phyloP scores from a whole-genome alignment of 768 basidiomycete genomes.

The Vararia minispora region DNA sequence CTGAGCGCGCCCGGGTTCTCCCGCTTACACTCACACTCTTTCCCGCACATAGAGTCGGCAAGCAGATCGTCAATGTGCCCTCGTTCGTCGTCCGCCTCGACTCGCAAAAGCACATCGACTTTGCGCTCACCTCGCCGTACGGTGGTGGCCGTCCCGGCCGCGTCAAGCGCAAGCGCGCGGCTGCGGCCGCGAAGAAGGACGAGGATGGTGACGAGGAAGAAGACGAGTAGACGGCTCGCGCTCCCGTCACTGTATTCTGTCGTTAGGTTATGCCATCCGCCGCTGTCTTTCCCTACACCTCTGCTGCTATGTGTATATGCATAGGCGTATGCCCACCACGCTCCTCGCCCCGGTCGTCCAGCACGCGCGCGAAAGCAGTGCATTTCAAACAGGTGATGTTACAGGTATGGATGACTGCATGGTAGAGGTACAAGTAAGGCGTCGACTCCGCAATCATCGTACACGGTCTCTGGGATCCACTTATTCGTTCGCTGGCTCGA shows the following conservation, averaged over 20 bases:
- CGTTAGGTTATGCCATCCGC: neutral
- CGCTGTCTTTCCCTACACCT: too few species aligned
- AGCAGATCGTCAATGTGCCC: conserved; percentile 98
- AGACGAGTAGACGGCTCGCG: conserved; percentile 49
- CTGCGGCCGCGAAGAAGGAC: conserved; percentile 84
- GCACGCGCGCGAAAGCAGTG: too few species aligned
- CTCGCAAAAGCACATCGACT: conserved; percentile 99
- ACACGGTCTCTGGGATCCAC: too few species aligned
- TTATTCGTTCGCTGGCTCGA: too few species aligned
- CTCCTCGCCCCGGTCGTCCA: too few species aligned
- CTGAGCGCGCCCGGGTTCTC: neutral
- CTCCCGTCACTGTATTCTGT: neutral
- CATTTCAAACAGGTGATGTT: too few species aligned
- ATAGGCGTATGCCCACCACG: too few species aligned
- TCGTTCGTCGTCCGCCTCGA: conserved; percentile 99
- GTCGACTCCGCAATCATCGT: too few species aligned
- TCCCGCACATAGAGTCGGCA: conserved; percentile 65
- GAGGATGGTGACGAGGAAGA: conserved; percentile 87
- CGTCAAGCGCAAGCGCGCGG: conserved; percentile 97
- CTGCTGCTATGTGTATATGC: conserved; percentile 1
- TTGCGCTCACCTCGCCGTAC: conserved; percentile 91
- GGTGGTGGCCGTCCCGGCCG: conserved; percentile 93
- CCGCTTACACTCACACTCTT: neutral
- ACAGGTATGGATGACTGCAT: too few species aligned
- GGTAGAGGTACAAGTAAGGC: too few species aligned